phyloP scores from a whole-genome alignment of 345 rosid species.

The Eutrema heterophyllum region DNA sequence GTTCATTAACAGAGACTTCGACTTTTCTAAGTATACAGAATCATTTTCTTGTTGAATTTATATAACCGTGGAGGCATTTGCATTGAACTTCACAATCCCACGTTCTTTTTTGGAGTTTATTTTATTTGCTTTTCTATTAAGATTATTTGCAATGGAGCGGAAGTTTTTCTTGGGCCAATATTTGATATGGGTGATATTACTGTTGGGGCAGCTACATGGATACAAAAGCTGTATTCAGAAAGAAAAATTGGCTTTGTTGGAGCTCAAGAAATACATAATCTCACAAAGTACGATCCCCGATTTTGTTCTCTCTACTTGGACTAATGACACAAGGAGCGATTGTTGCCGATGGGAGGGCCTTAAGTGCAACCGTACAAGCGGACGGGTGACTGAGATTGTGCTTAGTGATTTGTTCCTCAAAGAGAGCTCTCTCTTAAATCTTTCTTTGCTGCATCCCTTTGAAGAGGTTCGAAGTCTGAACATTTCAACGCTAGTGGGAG shows the following conservation, averaged over 20 bases:
- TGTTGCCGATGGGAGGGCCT: background rate
- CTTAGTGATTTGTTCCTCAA: background rate
- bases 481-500: background rate
- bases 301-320: background rate
- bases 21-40: background rate
- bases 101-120: too few relatives aligned
- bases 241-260: background rate
- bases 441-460: background rate
- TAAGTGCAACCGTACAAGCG: background rate
- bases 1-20: background rate
- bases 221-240: background rate
- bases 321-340: background rate
- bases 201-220: background rate
- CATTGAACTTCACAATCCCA: background rate
- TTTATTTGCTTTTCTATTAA: background rate
- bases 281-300: too few relatives aligned
- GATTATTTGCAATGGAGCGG: background rate
- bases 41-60: background rate
- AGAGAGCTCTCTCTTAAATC: background rate
- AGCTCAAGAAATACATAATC: background rate
- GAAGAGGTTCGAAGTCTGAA: background rate
- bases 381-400: background rate
- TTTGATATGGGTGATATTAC: background rate
- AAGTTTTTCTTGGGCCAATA: background rate
- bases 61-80: background rate